Evolutionary conservation across 768 basidiomycete species (phyloP).

Genomic region (Auriculariales sp.): DNA sequence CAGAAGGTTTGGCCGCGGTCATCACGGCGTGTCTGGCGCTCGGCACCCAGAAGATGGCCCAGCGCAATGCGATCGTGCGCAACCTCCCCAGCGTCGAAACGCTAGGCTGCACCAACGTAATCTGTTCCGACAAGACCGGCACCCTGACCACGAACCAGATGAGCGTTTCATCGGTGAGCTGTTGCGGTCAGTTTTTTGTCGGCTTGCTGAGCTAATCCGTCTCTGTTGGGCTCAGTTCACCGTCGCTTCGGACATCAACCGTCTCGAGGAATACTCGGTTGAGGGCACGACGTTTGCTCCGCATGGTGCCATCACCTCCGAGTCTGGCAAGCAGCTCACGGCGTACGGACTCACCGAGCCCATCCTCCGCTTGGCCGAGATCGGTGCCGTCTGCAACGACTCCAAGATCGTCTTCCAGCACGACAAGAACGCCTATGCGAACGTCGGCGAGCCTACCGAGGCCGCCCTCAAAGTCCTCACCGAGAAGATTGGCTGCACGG

Average conservation of each 20-base stretch:
- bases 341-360: constrained; percentile 30
- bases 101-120: constrained; percentile 93
- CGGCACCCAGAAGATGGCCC: constrained; percentile 98
- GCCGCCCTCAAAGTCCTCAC: constrained; percentile 89
- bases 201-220: not conserved
- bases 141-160: constrained; percentile 95
- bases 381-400: constrained; percentile 89
- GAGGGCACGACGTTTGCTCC: constrained; percentile 92
- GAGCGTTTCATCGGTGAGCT: constrained; percentile 69
- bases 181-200: not conserved
- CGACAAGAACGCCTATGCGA: constrained; percentile 68
- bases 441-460: constrained; percentile 94
- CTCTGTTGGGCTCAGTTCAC: constrained; percentile 41
- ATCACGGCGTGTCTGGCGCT: constrained; percentile 94
- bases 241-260: constrained; percentile 36
- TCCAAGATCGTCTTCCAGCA: constrained; percentile 74
- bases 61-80: constrained; percentile 94
- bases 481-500: constrained; percentile 79
- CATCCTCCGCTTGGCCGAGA: constrained; percentile 77
- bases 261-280: constrained; percentile 57
- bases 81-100: constrained; percentile 96
- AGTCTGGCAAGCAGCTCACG: constrained; percentile 35
- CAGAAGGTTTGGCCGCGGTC: constrained; percentile 95
- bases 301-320: constrained; percentile 51
- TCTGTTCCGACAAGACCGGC: constrained; percentile 98